phyloP scores from a whole-genome alignment of 495 filamentous ascomycete species.

The Daldinia loculata region DNA sequence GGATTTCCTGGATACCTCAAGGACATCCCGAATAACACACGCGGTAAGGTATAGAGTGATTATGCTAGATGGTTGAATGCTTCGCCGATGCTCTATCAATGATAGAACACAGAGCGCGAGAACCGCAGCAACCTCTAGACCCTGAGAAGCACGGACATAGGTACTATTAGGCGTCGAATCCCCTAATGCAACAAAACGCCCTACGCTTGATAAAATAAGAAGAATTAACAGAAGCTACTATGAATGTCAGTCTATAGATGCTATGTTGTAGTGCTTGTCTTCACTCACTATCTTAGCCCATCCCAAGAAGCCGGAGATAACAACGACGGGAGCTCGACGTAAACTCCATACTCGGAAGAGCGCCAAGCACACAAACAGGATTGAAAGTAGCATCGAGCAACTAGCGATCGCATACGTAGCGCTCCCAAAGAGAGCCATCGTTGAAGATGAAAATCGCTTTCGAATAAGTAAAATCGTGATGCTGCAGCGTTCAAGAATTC shows the following conservation, averaged over 20 bases:
- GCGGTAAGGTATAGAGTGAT: slow-evolving; percentile 59
- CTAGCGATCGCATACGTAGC: slow-evolving; percentile 1
- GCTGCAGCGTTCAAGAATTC: not conserved
- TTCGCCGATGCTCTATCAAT: slow-evolving; percentile 21
- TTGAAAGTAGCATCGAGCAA: slow-evolving; percentile 18
- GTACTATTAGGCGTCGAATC: not conserved
- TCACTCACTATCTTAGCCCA: slow-evolving; percentile 13
- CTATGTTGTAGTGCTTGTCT: not conserved
- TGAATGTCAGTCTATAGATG: not conserved
- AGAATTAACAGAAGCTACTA: slow-evolving; percentile 18
- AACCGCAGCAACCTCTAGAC: slow-evolving; percentile 14
- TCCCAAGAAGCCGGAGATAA: slow-evolving; percentile 19
- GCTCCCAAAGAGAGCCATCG: slow-evolving; percentile 11
- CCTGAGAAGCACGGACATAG: not conserved
- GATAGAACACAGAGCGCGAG: slow-evolving; percentile 13
- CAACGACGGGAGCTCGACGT: slow-evolving; percentile 1
- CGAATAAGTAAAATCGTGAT: not conserved
- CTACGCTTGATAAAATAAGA: slow-evolving; percentile 6
- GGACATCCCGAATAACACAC: slow-evolving; percentile 59
- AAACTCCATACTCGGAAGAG: slow-evolving; percentile 11
- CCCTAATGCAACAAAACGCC: slow-evolving; percentile 1
- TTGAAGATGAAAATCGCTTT: not conserved
- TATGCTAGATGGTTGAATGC: slow-evolving; percentile 9
- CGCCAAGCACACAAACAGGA: slow-evolving; percentile 8
- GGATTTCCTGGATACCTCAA: slow-evolving; percentile 50